phyloP scores from a whole-genome alignment of 2,329 filamentous ascomycete genomes.

The Xylariaceae sp. region DNA sequence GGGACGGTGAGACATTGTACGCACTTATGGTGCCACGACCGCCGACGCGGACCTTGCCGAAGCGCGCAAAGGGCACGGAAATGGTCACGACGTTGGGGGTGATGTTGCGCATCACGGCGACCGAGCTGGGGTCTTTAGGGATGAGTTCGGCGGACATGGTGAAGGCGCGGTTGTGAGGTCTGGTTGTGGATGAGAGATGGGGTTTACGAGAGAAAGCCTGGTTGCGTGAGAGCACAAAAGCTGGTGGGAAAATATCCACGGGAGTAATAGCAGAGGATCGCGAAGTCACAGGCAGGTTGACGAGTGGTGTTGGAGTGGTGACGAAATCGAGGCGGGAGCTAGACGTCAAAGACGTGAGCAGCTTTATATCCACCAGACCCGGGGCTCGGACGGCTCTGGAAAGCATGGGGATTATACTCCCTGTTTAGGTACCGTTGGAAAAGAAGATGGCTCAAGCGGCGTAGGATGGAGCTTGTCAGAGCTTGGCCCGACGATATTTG shows the following conservation, averaged over 20 bases:
- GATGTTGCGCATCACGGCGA: conserved; percentile 87
- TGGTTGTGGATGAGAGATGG: conserved; percentile 1
- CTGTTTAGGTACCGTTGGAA: no score
- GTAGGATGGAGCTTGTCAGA: conserved; percentile 8
- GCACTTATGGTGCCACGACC: conserved; percentile 81
- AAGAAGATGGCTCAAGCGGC: conserved; percentile 1
- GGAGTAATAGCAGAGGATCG: conserved; percentile 1
- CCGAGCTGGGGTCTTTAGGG: conserved; percentile 67
- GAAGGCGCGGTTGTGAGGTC: conserved; percentile 7
- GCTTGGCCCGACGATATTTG: conserved; percentile 11
- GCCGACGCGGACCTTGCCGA: conserved; percentile 75
- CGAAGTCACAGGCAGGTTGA: not conserved
- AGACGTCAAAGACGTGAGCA: conserved; percentile 1
- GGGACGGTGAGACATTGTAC: conserved; percentile 16
- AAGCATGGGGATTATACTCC: not conserved
- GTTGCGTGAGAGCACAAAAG: not conserved
- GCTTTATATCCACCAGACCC: conserved; percentile 8
- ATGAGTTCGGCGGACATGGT: conserved; percentile 61
- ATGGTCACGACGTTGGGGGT: conserved; percentile 74
- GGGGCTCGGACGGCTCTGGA: not conserved
- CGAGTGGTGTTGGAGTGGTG: not conserved
- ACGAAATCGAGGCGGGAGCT: conserved; percentile 4
- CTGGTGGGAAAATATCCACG: not conserved
- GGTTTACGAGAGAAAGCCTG: not conserved
- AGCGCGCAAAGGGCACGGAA: conserved; percentile 79